These are phyloP conservation scores for Phytophthora capsici DNA, from an alignment of 352 stramenopile genomes.

Conservation along the genomic window DNA sequence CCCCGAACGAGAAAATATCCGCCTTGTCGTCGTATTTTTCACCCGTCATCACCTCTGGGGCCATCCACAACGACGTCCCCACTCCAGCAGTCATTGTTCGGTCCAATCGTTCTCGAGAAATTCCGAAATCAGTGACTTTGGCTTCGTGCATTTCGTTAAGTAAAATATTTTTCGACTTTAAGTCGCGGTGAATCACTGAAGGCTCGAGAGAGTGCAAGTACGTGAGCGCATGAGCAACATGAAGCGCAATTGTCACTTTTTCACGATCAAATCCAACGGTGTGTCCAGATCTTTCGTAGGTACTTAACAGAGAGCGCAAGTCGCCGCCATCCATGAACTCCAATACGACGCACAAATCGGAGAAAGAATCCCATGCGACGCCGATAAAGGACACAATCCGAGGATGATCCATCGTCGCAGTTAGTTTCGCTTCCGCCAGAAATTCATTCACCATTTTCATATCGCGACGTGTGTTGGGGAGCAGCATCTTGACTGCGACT, in stretches of 20 bases:
- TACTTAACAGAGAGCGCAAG: slow-evolving; percentile 1
- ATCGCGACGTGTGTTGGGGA: slow-evolving; percentile 11
- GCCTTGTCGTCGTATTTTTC: slow-evolving; percentile 7
- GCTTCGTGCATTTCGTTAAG: slow-evolving; percentile 3
- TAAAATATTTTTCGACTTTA: slow-evolving; percentile 7
- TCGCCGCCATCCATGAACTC: slow-evolving; percentile 15
- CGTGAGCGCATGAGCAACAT: not conserved
- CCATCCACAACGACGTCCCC: not conserved
- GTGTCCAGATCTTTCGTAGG: slow-evolving; percentile 8
- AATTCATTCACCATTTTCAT: slow-evolving; percentile 13
- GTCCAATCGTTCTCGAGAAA: slow-evolving; percentile 2
- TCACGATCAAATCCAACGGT: not conserved
- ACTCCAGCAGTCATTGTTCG: slow-evolving; percentile 5
- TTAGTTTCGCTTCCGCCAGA: slow-evolving; percentile 9
- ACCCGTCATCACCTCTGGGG: slow-evolving; percentile 12
- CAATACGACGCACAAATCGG: slow-evolving; percentile 14
- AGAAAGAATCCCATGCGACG: slow-evolving; percentile 10
- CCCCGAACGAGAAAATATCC: slow-evolving; percentile 5
- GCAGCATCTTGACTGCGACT: slow-evolving; percentile 19
- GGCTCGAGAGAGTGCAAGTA: not conserved
- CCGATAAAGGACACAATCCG: slow-evolving; percentile 8
- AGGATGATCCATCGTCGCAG: slow-evolving; percentile 7
- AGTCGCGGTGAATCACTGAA: not conserved
- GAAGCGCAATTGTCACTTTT: not conserved
- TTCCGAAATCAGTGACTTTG: slow-evolving; percentile 3